Evolutionary conservation across 345 rosid species (phyloP).

Genomic region (Brassica cretica): DNA sequence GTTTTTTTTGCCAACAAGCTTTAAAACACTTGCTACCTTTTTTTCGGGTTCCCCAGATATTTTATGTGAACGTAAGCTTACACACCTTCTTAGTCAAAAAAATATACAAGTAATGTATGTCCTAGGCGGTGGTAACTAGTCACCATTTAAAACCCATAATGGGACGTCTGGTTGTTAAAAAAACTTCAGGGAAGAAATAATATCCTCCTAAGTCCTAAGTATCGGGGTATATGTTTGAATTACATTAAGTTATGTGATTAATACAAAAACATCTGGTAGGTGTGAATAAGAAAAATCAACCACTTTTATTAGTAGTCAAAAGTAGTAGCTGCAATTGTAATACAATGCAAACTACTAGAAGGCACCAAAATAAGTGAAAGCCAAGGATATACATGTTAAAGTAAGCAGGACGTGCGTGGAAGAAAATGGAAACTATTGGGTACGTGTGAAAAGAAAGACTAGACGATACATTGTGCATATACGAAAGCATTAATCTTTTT

Average conservation of each 20-base stretch:
- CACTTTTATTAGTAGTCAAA: background rate
- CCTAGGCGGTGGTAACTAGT: background rate
- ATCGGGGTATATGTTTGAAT: background rate
- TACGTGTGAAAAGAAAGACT: background rate
- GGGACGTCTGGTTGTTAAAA: background rate
- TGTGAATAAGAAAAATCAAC: background rate
- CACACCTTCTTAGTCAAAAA: background rate
- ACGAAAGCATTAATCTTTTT: background rate
- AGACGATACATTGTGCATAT: background rate
- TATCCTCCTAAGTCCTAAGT: background rate
- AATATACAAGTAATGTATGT: background rate
- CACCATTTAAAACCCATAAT: background rate
- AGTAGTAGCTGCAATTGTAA: background rate
- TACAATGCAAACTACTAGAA: background rate
- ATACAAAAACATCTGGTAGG: background rate
- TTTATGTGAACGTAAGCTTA: background rate
- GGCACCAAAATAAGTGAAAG: background rate
- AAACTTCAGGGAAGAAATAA: background rate
- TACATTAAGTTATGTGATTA: background rate
- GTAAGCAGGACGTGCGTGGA: background rate
- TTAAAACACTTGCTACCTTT: constrained; percentile 15
- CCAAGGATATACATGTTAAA: background rate
- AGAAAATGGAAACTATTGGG: background rate
- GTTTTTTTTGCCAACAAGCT: background rate
- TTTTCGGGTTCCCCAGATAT: background rate